Conservation (phyloP, 1,284 basidiomycete genomes). For the Malassezia sp. region DNA sequence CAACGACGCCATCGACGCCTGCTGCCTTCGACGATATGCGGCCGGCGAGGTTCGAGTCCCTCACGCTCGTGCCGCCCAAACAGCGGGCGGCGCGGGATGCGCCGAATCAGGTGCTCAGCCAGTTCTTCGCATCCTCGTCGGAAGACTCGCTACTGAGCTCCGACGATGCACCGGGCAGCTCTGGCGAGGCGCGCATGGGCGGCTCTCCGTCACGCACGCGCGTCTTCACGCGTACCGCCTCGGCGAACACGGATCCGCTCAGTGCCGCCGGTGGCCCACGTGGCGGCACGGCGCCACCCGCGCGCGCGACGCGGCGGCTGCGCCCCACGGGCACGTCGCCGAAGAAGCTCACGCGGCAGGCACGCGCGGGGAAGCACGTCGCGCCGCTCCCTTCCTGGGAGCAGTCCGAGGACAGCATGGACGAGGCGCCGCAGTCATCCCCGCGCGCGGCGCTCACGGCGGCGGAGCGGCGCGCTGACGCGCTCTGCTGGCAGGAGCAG, state of each 20-base stretch:
- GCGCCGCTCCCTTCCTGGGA: background rate
- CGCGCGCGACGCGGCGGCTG: slow-evolving; percentile 4
- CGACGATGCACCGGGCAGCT: slow-evolving; percentile 1
- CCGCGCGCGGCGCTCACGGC: background rate
- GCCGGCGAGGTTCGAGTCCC: background rate
- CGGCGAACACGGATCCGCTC: slow-evolving; percentile 18
- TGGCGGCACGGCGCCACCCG: background rate
- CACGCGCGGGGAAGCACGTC: background rate
- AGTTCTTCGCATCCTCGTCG: slow-evolving; percentile 12
- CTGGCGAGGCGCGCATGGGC: background rate
- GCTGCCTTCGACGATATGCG: background rate
- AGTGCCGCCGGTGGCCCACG: slow-evolving; percentile 11
- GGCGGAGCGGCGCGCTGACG: background rate
- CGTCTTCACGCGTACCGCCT: slow-evolving; percentile 16
- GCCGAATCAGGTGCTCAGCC: slow-evolving; percentile 6
- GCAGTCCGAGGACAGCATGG: too few relatives aligned
- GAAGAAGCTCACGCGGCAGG: slow-evolving; percentile 3
- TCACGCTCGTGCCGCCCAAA: slow-evolving; percentile 1
- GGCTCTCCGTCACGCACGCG: slow-evolving; percentile 2
- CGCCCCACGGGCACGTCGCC: slow-evolving; percentile 15
- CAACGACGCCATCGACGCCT: slow-evolving; percentile 7
- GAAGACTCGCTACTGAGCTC: slow-evolving; percentile 10
- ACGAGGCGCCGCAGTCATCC: background rate
- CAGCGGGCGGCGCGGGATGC: background rate
- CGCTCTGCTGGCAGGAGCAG: slow-evolving; percentile 9